Evolutionary conservation across 192 early-diverging fungal species (phyloP).

Genomic region (Spizellomyces punctatus): DNA sequence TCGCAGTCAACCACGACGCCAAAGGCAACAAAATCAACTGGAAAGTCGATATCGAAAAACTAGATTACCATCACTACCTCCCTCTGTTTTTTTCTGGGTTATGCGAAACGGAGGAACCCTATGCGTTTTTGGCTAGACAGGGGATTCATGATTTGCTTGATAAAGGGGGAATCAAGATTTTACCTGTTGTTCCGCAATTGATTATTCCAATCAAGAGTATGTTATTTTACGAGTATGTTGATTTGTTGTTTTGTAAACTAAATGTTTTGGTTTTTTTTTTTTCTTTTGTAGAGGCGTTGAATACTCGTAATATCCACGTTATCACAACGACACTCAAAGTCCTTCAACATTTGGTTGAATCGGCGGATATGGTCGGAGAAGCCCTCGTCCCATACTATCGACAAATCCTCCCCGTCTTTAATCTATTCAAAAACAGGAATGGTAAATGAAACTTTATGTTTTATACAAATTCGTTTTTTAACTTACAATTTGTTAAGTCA

Average conservation of each 20-base stretch:
- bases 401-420: constrained; percentile 65
- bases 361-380: constrained; percentile 67
- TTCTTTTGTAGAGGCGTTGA: constrained; percentile 55
- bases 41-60: constrained; percentile 70
- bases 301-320: constrained; percentile 65
- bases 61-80: constrained; percentile 68
- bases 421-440: constrained; percentile 68
- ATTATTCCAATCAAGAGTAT: constrained; percentile 70
- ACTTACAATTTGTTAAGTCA: constrained; percentile 52
- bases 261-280: background rate
- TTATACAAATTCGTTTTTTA: too few species aligned
- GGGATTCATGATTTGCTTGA: constrained; percentile 66
- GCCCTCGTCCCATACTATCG: constrained; percentile 67
- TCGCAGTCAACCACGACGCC: constrained; percentile 63
- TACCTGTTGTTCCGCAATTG: constrained; percentile 65
- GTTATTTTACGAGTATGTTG: too few species aligned
- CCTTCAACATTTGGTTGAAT: constrained; percentile 64
- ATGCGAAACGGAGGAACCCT: constrained; percentile 67
- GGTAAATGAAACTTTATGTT: constrained; percentile 43
- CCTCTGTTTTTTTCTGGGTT: constrained; percentile 67
- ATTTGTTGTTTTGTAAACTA: too few species aligned
- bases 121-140: constrained; percentile 63
- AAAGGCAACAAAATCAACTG: constrained; percentile 71
- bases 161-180: constrained; percentile 62
- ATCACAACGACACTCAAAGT: constrained; percentile 66